Conservation (phyloP, 768 basidiomycete species). For the Cantharellus cinnabarinus region DNA sequence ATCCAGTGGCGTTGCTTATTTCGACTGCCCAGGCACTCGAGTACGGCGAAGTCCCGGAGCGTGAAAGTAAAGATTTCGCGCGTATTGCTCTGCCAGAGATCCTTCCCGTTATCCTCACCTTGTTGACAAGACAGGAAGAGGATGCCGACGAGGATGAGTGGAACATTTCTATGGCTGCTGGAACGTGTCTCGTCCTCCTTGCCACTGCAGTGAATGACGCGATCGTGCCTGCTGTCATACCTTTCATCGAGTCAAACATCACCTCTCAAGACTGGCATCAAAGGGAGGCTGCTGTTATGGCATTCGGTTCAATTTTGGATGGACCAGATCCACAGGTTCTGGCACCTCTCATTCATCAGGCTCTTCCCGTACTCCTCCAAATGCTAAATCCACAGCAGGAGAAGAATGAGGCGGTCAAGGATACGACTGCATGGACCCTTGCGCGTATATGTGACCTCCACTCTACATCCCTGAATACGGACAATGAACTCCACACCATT, state of each 20-base stretch:
- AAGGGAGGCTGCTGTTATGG: constrained; percentile 95
- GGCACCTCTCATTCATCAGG: constrained; percentile 80
- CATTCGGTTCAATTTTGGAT: constrained; percentile 92
- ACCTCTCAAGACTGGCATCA: constrained; percentile 80
- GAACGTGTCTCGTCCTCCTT: constrained; percentile 72
- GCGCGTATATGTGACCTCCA: constrained; percentile 86
- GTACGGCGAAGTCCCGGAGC: constrained; percentile 70
- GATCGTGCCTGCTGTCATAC: constrained; percentile 83
- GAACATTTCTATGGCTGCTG: constrained; percentile 95
- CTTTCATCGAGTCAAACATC: constrained; percentile 96
- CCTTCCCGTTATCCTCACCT: constrained; percentile 70
- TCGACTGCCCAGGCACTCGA: constrained; percentile 45
- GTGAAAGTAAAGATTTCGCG: constrained; percentile 78
- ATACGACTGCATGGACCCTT: constrained; percentile 95
- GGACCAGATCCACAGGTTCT: constrained; percentile 81
- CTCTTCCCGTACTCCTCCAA: constrained; percentile 77
- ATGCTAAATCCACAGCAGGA: constrained; percentile 63
- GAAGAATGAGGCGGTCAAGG: constrained; percentile 67
- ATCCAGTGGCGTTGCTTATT: constrained; percentile 4
- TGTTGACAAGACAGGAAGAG: constrained; percentile 86
- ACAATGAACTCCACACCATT: constrained; percentile 68
- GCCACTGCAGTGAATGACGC: constrained; percentile 79
- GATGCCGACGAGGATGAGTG: constrained; percentile 97
- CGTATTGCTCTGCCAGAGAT: constrained; percentile 91
- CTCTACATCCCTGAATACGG: constrained; percentile 68